These are phyloP conservation scores for Penicillium cosmopolitanum DNA, from an alignment of 495 filamentous ascomycete genomes.

Conservation along the genomic window DNA sequence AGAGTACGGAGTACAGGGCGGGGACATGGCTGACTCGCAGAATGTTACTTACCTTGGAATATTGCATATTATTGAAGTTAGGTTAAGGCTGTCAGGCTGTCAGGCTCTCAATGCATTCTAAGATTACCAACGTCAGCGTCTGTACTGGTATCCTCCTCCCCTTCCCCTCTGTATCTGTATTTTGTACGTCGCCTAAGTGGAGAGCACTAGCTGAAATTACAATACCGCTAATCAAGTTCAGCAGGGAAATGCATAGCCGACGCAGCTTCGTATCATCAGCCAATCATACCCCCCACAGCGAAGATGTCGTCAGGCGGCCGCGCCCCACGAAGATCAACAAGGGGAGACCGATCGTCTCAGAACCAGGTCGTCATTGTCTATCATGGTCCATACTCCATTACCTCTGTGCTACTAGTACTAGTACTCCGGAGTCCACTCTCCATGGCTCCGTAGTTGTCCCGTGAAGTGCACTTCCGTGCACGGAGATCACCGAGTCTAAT, in stretches of 20 bases:
- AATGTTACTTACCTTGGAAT: background rate
- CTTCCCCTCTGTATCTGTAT: too few relatives aligned
- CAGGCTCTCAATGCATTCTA: background rate
- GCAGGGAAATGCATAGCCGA: constrained; percentile 3
- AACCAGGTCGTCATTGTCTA: background rate
- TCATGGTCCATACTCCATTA: background rate
- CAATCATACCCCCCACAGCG: background rate
- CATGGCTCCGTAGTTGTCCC: background rate
- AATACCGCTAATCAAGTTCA: background rate
- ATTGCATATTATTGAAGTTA: background rate
- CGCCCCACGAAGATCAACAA: constrained; percentile 7
- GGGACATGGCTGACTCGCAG: background rate
- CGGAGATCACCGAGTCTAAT: constrained; percentile 6
- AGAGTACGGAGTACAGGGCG: too few relatives aligned
- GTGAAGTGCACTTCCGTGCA: background rate
- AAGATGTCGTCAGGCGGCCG: constrained; percentile 8
- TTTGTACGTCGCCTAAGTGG: background rate
- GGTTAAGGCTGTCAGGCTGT: background rate
- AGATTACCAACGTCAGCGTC: too few relatives aligned
- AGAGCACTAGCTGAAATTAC: background rate
- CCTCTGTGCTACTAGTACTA: too few relatives aligned
- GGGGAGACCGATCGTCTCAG: background rate
- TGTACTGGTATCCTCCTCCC: too few relatives aligned
- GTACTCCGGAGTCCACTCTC: too few relatives aligned
- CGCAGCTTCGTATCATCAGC: constrained; percentile 1